Conservation (phyloP, 2,329 filamentous ascomycete species). For the Colletotrichum graminicola region DNA sequence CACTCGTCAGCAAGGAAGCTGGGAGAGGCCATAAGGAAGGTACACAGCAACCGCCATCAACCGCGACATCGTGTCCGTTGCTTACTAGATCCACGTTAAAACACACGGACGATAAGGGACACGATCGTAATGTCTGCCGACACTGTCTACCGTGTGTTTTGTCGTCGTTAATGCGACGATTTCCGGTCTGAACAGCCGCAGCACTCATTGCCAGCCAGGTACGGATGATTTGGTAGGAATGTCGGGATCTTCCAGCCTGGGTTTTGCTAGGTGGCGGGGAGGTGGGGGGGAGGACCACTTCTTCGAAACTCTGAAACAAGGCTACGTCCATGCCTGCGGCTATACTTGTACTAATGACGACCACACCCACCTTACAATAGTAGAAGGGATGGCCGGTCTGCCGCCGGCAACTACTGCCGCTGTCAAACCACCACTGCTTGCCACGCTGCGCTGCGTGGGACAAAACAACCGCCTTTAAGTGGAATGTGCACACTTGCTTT, state of each 20-base stretch:
- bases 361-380: background rate
- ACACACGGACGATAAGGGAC: background rate
- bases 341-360: conserved; percentile 3
- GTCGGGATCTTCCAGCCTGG: background rate
- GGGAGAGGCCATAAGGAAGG: background rate
- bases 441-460: background rate
- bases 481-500: too few relatives aligned
- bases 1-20: background rate
- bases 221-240: background rate
- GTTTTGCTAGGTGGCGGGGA: background rate
- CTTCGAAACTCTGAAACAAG: conserved; percentile 36
- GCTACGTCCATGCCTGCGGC: conserved; percentile 22
- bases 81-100: background rate
- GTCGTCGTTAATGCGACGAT: background rate
- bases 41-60: too few relatives aligned
- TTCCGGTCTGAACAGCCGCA: background rate
- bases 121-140: background rate
- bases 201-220: background rate
- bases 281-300: background rate
- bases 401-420: background rate
- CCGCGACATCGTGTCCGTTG: background rate
- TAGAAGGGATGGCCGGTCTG: background rate
- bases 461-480: background rate
- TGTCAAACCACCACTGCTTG: conserved; percentile 16
- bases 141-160: background rate